A percentile compares a stretch with the other conserved stretches of the same genome.
phyloP scores from a whole-genome alignment of 768 basidiomycete genomes.

The Cystobasidium ongulense region DNA sequence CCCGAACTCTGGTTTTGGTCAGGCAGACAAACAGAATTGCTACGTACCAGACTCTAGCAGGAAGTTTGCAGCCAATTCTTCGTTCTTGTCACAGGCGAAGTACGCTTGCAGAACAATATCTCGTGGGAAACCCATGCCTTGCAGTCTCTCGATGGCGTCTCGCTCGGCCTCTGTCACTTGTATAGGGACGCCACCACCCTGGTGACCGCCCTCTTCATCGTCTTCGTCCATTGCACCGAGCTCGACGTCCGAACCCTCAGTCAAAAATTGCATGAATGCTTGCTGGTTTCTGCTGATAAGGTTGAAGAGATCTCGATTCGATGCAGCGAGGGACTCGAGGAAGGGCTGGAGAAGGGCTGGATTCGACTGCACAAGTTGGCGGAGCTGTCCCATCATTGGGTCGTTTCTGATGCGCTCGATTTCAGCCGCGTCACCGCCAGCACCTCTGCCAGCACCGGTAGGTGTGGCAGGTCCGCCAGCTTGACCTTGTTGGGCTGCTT shows the following conservation, averaged over 20 bases:
- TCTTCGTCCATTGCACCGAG: slow-evolving; percentile 45
- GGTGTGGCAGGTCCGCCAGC: slow-evolving; percentile 42
- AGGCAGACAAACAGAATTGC: neutral
- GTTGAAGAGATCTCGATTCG: slow-evolving; percentile 64
- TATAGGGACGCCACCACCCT: slow-evolving; percentile 51
- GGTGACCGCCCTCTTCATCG: slow-evolving; percentile 43
- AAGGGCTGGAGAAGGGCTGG: slow-evolving; percentile 69
- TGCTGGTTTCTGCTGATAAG: slow-evolving; percentile 65
- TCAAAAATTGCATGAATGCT: slow-evolving; percentile 58
- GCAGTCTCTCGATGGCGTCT: slow-evolving; percentile 79
- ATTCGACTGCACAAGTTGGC: slow-evolving; percentile 64
- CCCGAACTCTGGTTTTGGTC: neutral
- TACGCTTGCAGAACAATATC: slow-evolving; percentile 79
- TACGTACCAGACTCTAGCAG: slow-evolving; percentile 5
- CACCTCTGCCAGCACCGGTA: slow-evolving; percentile 43
- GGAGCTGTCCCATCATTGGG: slow-evolving; percentile 64
- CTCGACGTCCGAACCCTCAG: slow-evolving; percentile 43
- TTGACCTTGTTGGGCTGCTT: slow-evolving; percentile 41
- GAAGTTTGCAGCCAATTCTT: slow-evolving; percentile 61
- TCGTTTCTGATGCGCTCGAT: slow-evolving; percentile 52
- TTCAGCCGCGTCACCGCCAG: slow-evolving; percentile 45
- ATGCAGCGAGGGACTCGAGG: slow-evolving; percentile 67
- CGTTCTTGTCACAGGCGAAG: slow-evolving; percentile 91
- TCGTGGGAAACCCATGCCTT: slow-evolving; percentile 77
- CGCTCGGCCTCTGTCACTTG: slow-evolving; percentile 77